Evolutionary conservation across 768 basidiomycete species (phyloP), one percentile per base, ranked within the genome.

Genomic region (Macrocybe gigantea): DNA sequence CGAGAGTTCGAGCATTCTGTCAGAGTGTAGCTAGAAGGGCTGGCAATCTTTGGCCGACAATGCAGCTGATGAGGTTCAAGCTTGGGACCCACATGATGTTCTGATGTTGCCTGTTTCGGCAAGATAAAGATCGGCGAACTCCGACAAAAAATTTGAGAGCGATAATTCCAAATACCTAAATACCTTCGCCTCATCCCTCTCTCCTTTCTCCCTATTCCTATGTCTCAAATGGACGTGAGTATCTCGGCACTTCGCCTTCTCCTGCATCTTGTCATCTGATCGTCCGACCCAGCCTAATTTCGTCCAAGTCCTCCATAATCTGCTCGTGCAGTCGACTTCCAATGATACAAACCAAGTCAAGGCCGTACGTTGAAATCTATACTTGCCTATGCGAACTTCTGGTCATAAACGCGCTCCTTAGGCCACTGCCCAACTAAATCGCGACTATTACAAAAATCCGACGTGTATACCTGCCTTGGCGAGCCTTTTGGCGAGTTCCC

Each of bases 371-470:
- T 39, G 35, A 33, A 52, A 22, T 22, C 22, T 22, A 22, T 4
- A 22, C 2, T 22, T 22, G 22, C 22, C 22, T 2, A 10, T 44
- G 32, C 42, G 29, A 33, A 44, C 5, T 44, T 5, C 22, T 22
- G 22, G 22, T 22, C 22, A 22, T 22, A 44, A 31, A 31, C 29
- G 30, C 29, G 14, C 13, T 2, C 36, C 22, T 13, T 53, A 97
- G 93, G 93, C 95, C 5, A 99, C 96, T 10, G 79, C 89, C 5
- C 81, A 84, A 56, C 77, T 99, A 47, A 96, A 95, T 67, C 83
- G 83, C 56, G 86, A 94, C 45, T 98, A 82, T 70, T 98, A 94
- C 80, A 93, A 90, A 70, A 83, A 84, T 60, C 79, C 94, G 6
- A 71, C 75, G 71, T 96, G 93, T 63, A 94, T 99, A 53, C 80